Evolutionary conservation across 192 early-diverging fungal species (phyloP), one percentile per base, ranked within the genome.

Genomic region (Backusella psychrophila): DNA sequence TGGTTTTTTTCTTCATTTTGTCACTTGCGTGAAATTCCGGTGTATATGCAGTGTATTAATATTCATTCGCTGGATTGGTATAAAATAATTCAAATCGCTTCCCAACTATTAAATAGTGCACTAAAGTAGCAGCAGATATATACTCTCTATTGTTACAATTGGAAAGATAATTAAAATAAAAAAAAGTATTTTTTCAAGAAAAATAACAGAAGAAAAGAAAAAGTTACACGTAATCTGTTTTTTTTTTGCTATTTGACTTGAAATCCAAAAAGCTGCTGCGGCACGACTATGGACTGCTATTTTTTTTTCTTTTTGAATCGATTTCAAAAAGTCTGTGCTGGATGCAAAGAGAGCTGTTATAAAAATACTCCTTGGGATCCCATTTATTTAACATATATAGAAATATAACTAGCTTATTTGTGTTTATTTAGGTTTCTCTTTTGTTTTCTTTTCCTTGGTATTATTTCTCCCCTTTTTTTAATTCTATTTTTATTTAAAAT

Each of bases 291-390:
- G 56, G 56, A 63, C 56, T 63, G 56, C 56, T 63, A 63, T 29
- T 29, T 63, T 49, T 44, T 49, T 63, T 14, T 29, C 56, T 29
- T 23, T 63, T 29, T 26, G 56, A 63, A 29, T 29, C 56, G 26
- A 63, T 63, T 44, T 63, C 26, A 23, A 63, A 63, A 59, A 63
- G 56, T 63, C 56, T 63, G 56, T 63, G 56, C 56, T 63, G 56
- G 26, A 63, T 12, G 4, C 56, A 63, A 23, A 14, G 56, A 29
- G 23, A 63, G 56, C 3, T 59, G 2, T 12, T 63, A 26, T 26
- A 29, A 63, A 63, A 63, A 29, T 14, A 63, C 56, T 29, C 23
- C 56, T 63, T 63, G 56, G n/a, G 12, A 14, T 26, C 9, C 23
- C 6, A 3, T 56, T 8, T 56, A 11, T 21, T 56, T 56, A 23